A percentile compares a stretch with the other conserved stretches of the same genome.
phyloP scores from a whole-genome alignment of 2,329 filamentous ascomycete genomes.

The Clarireedia paspali region DNA sequence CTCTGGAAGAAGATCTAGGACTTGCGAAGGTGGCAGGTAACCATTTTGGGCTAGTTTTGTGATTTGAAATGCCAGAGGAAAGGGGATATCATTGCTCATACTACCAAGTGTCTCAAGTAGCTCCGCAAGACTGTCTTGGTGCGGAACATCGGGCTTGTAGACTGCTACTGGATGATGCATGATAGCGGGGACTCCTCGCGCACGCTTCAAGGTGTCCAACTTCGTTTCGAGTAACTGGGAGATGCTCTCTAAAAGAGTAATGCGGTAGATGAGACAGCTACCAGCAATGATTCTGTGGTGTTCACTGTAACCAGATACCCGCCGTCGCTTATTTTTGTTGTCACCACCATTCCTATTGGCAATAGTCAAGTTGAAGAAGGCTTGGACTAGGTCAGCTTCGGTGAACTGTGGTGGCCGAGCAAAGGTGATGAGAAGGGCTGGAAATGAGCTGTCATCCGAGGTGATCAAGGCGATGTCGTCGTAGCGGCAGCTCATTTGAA shows the following conservation, averaged over 20 bases:
- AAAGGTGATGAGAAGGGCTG: constrained; percentile 43
- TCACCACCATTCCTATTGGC: not conserved
- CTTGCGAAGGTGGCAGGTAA: constrained; percentile 48
- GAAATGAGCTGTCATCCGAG: constrained; percentile 34
- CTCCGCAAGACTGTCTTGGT: constrained; percentile 12
- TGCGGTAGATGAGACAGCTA: constrained; percentile 44
- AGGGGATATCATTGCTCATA: constrained; percentile 34
- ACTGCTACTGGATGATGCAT: constrained; percentile 18
- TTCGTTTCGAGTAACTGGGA: constrained; percentile 23
- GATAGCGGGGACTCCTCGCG: constrained; percentile 28
- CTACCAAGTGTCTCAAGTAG: constrained; percentile 21
- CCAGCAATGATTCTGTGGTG: constrained; percentile 34
- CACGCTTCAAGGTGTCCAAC: constrained; percentile 24
- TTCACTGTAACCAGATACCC: constrained; percentile 30
- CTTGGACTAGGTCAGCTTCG: constrained; percentile 10
- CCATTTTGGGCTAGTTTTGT: constrained; percentile 56
- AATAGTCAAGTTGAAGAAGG: not conserved
- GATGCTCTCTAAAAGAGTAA: constrained; percentile 22
- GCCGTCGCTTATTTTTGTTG: constrained; percentile 15
- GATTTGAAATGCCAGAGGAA: constrained; percentile 52
- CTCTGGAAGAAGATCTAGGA: constrained; percentile 39
- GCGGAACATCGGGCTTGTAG: constrained; percentile 10
- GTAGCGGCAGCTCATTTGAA: constrained; percentile 38
- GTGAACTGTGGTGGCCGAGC: constrained; percentile 45
- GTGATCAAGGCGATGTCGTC: constrained; percentile 27